Conservation (phyloP, 2,329 filamentous ascomycete species). For the Claviceps fusiformis region DNA sequence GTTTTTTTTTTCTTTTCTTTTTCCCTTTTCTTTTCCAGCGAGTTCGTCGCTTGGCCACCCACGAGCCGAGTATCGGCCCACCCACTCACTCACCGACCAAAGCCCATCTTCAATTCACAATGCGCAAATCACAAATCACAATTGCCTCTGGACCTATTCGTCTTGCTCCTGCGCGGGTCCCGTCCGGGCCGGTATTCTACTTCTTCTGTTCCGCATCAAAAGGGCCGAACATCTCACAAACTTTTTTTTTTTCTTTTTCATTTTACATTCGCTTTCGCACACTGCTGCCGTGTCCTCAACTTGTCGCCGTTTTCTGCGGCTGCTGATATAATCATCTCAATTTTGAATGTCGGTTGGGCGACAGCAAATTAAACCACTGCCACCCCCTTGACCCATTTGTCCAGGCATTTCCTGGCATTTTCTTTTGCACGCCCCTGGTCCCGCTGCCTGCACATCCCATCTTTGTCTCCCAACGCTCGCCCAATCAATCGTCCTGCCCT, state of each 20-base stretch:
- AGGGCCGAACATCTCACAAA: neutral
- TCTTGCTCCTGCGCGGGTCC: neutral
- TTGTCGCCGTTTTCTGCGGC: too few species aligned
- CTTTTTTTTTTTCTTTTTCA: too few species aligned
- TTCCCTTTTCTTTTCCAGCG: too few species aligned
- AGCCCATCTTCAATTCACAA: neutral
- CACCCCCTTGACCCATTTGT: neutral
- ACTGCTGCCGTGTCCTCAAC: too few species aligned
- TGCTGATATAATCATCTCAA: too few species aligned
- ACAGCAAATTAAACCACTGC: constrained; percentile 4
- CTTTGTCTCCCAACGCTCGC: neutral
- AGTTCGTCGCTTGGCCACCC: too few species aligned
- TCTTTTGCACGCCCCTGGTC: neutral
- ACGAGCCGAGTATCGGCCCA: too few species aligned
- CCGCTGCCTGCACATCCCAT: neutral
- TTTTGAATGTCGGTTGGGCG: neutral
- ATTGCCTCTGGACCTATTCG: neutral
- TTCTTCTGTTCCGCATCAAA: neutral
- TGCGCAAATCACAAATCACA: too few species aligned
- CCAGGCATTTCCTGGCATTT: neutral
- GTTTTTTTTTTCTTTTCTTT: neutral
- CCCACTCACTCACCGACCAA: neutral
- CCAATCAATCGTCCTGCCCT: constrained; percentile 1
- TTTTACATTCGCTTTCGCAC: too few species aligned
- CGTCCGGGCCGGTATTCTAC: neutral